A percentile compares a stretch with the other conserved stretches of the same genome.
Conservation (phyloP, 2,329 filamentous ascomycete species). For the Mycosphaerella sp. region DNA sequence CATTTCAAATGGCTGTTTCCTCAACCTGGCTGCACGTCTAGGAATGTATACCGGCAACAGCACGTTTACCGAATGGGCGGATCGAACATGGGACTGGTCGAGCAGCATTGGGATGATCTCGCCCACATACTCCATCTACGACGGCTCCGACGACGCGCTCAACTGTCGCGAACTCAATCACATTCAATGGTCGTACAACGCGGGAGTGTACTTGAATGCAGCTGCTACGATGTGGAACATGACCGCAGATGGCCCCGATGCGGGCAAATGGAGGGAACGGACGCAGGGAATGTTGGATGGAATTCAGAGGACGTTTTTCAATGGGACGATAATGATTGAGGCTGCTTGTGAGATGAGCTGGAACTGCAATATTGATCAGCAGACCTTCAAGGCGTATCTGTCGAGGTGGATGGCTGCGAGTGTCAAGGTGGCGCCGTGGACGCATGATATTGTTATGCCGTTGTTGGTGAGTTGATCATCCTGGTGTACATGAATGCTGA, state of each 20-base stretch:
- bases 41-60: constrained; percentile 31
- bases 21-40: constrained; percentile 39
- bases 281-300: constrained; percentile 11
- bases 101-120: constrained; percentile 48
- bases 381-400: constrained; percentile 41
- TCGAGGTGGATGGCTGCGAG: constrained; percentile 40
- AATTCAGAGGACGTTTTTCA: constrained; percentile 32
- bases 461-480: constrained; percentile 38
- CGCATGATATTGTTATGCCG: constrained; percentile 41
- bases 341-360: constrained; percentile 36
- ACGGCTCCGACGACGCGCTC: constrained; percentile 38
- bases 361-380: constrained; percentile 39
- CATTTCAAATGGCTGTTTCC: constrained; percentile 44
- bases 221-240: constrained; percentile 40
- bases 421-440: constrained; percentile 37
- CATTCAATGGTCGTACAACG: constrained; percentile 44
- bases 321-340: constrained; percentile 38
- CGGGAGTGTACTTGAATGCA: constrained; percentile 40
- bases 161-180: constrained; percentile 40
- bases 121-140: constrained; percentile 37
- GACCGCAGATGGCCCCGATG: constrained; percentile 30
- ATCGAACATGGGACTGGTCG: constrained; percentile 34
- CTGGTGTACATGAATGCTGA: no score
- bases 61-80: constrained; percentile 59
- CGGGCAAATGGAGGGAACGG: constrained; percentile 26